phyloP scores from a whole-genome alignment of 495 filamentous ascomycete species.

The Hyaloscypha variabilis region DNA sequence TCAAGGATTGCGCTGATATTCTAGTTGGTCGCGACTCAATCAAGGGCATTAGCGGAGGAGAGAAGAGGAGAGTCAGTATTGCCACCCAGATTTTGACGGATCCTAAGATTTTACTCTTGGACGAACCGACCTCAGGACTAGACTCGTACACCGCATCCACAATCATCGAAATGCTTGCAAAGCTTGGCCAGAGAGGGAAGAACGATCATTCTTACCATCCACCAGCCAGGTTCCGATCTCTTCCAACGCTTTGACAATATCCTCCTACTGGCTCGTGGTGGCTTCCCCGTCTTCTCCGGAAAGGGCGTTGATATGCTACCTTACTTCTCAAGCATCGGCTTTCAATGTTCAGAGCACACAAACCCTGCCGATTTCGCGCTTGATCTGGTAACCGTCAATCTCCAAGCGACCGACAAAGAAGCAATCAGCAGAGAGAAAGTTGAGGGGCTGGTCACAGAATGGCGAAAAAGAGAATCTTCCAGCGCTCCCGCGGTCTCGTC shows the following conservation, averaged over 20 bases:
- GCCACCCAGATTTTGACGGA: constrained; percentile 75
- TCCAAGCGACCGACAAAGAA: constrained; percentile 62
- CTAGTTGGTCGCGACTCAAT: constrained; percentile 67
- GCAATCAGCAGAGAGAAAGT: constrained; percentile 59
- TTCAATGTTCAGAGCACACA: constrained; percentile 61
- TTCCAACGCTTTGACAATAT: constrained; percentile 70
- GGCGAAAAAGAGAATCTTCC: constrained; percentile 28
- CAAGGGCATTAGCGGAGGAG: constrained; percentile 77
- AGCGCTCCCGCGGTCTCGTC: constrained; percentile 34
- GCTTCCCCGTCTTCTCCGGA: constrained; percentile 65
- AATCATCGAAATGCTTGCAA: constrained; percentile 68
- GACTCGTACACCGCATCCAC: constrained; percentile 78
- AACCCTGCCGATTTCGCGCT: constrained; percentile 77
- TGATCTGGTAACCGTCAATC: constrained; percentile 71
- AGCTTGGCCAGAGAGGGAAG: constrained; percentile 69
- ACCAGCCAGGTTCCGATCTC: constrained; percentile 71
- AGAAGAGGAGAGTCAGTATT: constrained; percentile 73
- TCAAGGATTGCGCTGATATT: constrained; percentile 76
- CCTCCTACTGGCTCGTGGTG: constrained; percentile 68
- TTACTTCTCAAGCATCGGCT: constrained; percentile 60
- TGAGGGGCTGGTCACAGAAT: constrained; percentile 53
- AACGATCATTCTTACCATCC: constrained; percentile 73
- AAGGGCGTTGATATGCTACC: constrained; percentile 60
- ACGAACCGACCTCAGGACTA: constrained; percentile 74
- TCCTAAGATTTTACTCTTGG: constrained; percentile 66